These are phyloP conservation scores for Parietichytrium sp. DNA, from an alignment of 108 stramenopile genomes.

Conservation along the genomic window DNA sequence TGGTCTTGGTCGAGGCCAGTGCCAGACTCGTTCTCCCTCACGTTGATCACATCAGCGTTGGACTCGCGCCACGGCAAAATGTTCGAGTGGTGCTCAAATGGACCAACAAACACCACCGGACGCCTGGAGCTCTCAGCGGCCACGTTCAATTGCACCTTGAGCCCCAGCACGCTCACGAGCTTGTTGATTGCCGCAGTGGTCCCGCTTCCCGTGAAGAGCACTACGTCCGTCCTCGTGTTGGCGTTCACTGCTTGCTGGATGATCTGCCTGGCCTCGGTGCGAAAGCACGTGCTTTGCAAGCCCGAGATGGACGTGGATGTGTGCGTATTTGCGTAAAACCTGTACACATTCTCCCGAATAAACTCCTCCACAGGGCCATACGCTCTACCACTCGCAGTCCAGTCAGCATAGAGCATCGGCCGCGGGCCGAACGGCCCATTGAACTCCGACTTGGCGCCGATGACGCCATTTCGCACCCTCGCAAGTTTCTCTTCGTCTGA, in stretches of 20 bases:
- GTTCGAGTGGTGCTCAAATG: conserved; percentile 96
- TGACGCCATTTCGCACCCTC: background rate
- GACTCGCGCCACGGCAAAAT: conserved; percentile 91
- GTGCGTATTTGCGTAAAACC: conserved; percentile 62
- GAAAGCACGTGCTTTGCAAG: conserved; percentile 52
- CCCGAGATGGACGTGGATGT: conserved; percentile 48
- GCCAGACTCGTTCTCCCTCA: conserved; percentile 37
- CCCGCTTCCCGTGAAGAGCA: conserved; percentile 91
- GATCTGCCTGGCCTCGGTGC: conserved; percentile 54
- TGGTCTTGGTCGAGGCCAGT: conserved; percentile 67
- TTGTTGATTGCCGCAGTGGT: conserved; percentile 80
- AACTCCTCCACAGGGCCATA: background rate
- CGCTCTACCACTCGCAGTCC: conserved; percentile 36
- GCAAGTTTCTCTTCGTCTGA: background rate
- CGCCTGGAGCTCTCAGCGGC: background rate
- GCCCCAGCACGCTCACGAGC: conserved; percentile 43
- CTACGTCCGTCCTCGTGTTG: conserved; percentile 78
- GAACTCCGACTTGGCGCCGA: background rate
- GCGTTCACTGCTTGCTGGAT: conserved; percentile 33
- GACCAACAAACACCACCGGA: conserved; percentile 79
- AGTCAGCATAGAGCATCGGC: conserved; percentile 39
- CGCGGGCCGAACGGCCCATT: background rate
- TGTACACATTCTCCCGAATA: conserved; percentile 38
- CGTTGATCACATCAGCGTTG: conserved; percentile 51
- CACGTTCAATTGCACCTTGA: background rate